Evolutionary conservation across 2,329 filamentous ascomycete species (phyloP), one percentile per base, ranked within the genome.

Genomic region (Colletotrichum orchidophilum): DNA sequence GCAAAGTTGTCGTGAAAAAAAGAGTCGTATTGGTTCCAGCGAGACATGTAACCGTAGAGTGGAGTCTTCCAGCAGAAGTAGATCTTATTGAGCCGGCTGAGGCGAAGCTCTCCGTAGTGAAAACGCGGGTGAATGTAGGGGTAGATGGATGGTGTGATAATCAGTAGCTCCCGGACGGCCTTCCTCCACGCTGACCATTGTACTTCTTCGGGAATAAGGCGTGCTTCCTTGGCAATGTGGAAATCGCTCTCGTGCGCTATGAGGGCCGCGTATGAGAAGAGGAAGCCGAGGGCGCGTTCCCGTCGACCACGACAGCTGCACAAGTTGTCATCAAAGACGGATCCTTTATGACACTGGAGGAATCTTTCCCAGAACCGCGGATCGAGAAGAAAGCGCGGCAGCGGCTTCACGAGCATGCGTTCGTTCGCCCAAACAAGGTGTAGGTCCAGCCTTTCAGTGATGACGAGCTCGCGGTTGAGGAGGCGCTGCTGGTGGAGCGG

Each of bases 1-100:
- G 78, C 77, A 26, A 86, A 81, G 70, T 86, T 84, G 39, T 83
- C 77, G 13, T 77, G 76, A 53, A 87, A 82, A 68, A 86, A 84
- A 24, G 76, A 75, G 3, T 75, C 73, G 74, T 86, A 88, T 55
- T 76, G 61, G 21, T 76, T 65, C 75, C 77, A 79, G 33, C 27
- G 49, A n/a, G 74, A 35, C 64, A 76, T 57, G 55, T 78, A 81
- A 11, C 72, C 71, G 13, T 71, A 72, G 12, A 78, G 67, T 3
- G 75, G 78, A 3, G 71, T 75, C 39, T 71, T 66, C 39, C 70
- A 72, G 27, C 84, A 73, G 31, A 77, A 76, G 73, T 82, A 81
- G 58, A 84, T 81, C 64, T 83, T 80, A 76, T 88, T 81, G 57
- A 83, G 76, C 0, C 81, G 79, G 63, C 78, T 76, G 18, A 83